Conservation (phyloP, 306 rosid genomes). For the Dicorynia guianensis region DNA sequence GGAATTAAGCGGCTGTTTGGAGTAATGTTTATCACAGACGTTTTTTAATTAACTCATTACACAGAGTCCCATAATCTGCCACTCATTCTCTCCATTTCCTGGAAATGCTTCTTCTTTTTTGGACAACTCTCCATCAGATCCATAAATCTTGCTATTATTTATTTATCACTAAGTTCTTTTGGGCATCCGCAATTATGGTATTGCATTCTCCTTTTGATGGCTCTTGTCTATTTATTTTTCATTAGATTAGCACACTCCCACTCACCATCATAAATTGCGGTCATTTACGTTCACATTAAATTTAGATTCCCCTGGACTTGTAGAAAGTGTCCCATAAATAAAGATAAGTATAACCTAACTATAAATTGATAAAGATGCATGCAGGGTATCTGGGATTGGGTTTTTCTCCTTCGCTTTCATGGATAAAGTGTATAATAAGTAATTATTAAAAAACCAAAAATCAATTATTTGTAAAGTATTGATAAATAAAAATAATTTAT, state of each 20-base stretch:
- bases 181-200: not conserved
- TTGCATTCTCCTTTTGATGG: not conserved
- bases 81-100: not conserved
- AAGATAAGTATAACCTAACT: not conserved
- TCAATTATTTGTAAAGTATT: too few relatives aligned
- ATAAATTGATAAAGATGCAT: too few relatives aligned
- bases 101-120: not conserved
- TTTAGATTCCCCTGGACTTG: not conserved
- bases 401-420: too few relatives aligned
- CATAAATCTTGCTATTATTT: not conserved
- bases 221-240: not conserved
- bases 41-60: too few relatives aligned
- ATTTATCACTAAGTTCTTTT: not conserved
- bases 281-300: not conserved
- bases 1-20: too few relatives aligned
- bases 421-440: too few relatives aligned
- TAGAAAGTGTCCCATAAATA: constrained; percentile 13
- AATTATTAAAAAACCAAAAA: too few relatives aligned
- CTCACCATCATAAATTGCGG: constrained; percentile 12
- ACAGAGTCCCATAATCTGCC: not conserved
- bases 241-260: not conserved
- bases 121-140: not conserved
- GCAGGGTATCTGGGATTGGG: too few relatives aligned
- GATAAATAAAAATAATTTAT: too few relatives aligned
- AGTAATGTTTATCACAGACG: too few relatives aligned